Evolutionary conservation across 176 grass and related monocot species (phyloP), one percentile per base, ranked within the genome.

Genomic region (Bonia amplexicaulis): DNA sequence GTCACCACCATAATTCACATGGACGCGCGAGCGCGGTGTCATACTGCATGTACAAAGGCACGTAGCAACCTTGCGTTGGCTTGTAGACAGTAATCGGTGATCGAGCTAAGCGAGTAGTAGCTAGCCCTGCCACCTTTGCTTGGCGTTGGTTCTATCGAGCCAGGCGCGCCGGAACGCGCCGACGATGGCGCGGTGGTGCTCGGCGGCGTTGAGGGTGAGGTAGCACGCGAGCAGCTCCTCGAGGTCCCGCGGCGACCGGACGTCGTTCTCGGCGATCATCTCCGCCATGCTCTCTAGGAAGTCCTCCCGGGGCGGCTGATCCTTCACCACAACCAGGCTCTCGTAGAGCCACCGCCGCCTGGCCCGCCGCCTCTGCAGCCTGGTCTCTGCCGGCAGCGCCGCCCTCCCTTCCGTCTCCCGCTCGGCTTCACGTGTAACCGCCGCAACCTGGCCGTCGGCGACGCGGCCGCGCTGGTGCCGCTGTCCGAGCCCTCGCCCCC

Each of bases 211-310:
- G 80, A 97, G 89, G 16, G 87, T 68, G 70, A 97, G 82, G 89
- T 94, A 97, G 91, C 95, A 94, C 1, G 88, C 80, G 53, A 97
- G 84, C 22, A 97, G 86, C 22, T 94, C 92, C 78, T 97, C 84
- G 0, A 97, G 71, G 3, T 87, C 85, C 59, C 81, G 82, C 8
- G 84, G 47, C 84, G 82, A 68, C 0, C 89, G 61, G 46, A 93
- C 85, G 35, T 80, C 80, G 73, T 93, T 84, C 19, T 85, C 92
- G 2, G 81, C 67, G 72, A 97, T 91, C 95, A 97, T 94, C 79
- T 94, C 92, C 64, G 81, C 73, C 82, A 97, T 88, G 73, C 92
- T 94, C 73, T 83, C 92, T 77, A 90, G 37, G 70, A 97, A 97
- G 80, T 94, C 95, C 70, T 77, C 93, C 81, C 85, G 86, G 17